Percentiles rank a stretch among this genome's conserved stretches.
Evolutionary conservation across 2,329 filamentous ascomycete genomes (phyloP).

Genomic region (Botrytis byssoidea): DNA sequence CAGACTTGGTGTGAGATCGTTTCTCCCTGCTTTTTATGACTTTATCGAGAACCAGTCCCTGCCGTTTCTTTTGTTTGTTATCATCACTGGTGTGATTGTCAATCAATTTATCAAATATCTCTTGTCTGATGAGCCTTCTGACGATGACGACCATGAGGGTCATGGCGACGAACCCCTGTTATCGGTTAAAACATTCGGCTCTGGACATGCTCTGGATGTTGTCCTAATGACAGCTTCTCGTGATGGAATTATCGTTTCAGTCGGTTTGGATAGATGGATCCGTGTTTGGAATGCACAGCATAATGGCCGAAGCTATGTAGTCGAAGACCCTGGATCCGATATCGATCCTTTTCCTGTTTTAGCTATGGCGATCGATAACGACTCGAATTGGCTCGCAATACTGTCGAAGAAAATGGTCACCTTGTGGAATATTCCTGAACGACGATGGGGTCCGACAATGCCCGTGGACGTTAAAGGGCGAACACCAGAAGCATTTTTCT

Average conservation of each 20-base stretch:
- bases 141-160: constrained; percentile 46
- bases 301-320: constrained; percentile 43
- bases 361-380: constrained; percentile 62
- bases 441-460: constrained; percentile 55
- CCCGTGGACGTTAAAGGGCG: constrained; percentile 57
- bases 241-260: constrained; percentile 64
- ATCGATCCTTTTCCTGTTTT: constrained; percentile 56
- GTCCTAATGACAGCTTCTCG: constrained; percentile 61
- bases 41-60: constrained; percentile 60
- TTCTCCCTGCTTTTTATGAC: constrained; percentile 62
- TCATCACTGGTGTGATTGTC: constrained; percentile 63
- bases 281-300: constrained; percentile 60
- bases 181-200: constrained; percentile 57
- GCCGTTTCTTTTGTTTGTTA: constrained; percentile 60
- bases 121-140: constrained; percentile 57
- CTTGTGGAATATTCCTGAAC: constrained; percentile 61
- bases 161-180: constrained; percentile 52
- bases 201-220: constrained; percentile 68
- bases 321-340: constrained; percentile 41
- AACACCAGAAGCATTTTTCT: constrained; percentile 62
- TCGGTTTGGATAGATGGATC: constrained; percentile 68
- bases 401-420: constrained; percentile 56
- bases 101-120: constrained; percentile 72
- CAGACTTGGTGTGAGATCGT: constrained; percentile 45
- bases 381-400: constrained; percentile 64